Evolutionary conservation across 306 rosid species (phyloP).

Genomic region (Quercus engelmannii): DNA sequence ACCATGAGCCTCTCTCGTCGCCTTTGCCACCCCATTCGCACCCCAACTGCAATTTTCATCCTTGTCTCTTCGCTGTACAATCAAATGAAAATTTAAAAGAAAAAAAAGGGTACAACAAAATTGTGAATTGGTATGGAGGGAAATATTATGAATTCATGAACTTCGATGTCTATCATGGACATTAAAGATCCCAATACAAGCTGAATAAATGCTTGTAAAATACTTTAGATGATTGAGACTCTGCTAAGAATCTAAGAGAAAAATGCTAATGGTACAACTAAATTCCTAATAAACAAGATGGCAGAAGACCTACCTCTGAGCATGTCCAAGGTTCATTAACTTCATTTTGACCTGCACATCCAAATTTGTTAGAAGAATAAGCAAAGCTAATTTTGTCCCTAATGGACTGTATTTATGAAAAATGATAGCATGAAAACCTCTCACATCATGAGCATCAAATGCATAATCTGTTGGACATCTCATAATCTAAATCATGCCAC

Average conservation of each 20-base stretch:
- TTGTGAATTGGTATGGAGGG: not conserved
- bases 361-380: conserved; percentile 21
- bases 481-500: not conserved
- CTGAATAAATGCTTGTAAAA: not conserved
- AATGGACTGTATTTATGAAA: not conserved
- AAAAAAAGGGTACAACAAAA: not conserved
- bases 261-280: not conserved
- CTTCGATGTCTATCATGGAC: not conserved
- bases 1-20: conserved; percentile 48
- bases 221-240: not conserved
- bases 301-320: conserved; percentile 66
- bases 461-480: conserved; percentile 2
- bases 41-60: conserved; percentile 71
- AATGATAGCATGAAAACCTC: not conserved
- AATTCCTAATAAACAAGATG: conserved; percentile 13
- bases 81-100: conserved; percentile 15
- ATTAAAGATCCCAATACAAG: not conserved
- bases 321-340: conserved; percentile 76
- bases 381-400: not conserved
- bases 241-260: not conserved
- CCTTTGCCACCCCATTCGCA: conserved; percentile 67
- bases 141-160: not conserved
- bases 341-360: conserved; percentile 82
- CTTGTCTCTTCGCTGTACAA: conserved; percentile 69
- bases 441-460: conserved; percentile 3